phyloP scores from a whole-genome alignment of 495 filamentous ascomycete genomes.

The Xylaria nigripes region DNA sequence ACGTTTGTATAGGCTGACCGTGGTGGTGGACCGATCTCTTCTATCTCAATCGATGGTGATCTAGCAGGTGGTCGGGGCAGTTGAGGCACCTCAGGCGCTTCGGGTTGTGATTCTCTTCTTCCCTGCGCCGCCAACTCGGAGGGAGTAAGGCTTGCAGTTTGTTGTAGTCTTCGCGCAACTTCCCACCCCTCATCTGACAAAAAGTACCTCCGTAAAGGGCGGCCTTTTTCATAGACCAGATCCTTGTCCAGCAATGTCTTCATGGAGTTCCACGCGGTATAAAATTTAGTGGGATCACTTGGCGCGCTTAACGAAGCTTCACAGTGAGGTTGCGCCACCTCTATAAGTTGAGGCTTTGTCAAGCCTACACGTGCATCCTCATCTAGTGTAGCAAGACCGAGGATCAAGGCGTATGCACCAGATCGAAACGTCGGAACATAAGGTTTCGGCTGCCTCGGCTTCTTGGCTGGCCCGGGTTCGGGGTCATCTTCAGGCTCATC shows the following conservation, averaged over 20 bases:
- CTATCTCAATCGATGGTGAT: conserved; percentile 15
- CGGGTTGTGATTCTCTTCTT: conserved; percentile 10
- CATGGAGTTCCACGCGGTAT: conserved; percentile 83
- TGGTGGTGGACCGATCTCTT: conserved; percentile 10
- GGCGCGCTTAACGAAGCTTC: conserved; percentile 69
- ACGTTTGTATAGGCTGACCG: conserved; percentile 28
- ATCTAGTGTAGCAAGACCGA: conserved; percentile 55
- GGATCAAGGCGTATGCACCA: conserved; percentile 65
- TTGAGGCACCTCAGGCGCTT: neutral
- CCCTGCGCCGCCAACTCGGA: conserved; percentile 9
- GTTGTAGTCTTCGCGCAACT: conserved; percentile 59
- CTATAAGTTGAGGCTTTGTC: conserved; percentile 62
- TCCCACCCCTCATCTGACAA: conserved; percentile 77
- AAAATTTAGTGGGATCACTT: conserved; percentile 57
- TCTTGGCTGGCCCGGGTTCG: conserved; percentile 52
- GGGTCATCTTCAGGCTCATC: conserved; percentile 25
- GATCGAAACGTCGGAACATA: conserved; percentile 68
- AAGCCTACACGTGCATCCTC: conserved; percentile 49
- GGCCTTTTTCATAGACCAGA: conserved; percentile 61
- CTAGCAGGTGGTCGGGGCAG: conserved; percentile 2
- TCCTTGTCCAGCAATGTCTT: conserved; percentile 69
- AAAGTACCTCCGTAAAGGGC: conserved; percentile 58
- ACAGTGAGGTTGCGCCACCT: conserved; percentile 61
- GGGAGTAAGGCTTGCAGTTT: conserved; percentile 27
- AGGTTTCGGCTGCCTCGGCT: conserved; percentile 52